Evolutionary conservation across 2,329 filamentous ascomycete genomes (phyloP), one percentile per base, ranked within the genome.

Genomic region (Calycina herbarum): DNA sequence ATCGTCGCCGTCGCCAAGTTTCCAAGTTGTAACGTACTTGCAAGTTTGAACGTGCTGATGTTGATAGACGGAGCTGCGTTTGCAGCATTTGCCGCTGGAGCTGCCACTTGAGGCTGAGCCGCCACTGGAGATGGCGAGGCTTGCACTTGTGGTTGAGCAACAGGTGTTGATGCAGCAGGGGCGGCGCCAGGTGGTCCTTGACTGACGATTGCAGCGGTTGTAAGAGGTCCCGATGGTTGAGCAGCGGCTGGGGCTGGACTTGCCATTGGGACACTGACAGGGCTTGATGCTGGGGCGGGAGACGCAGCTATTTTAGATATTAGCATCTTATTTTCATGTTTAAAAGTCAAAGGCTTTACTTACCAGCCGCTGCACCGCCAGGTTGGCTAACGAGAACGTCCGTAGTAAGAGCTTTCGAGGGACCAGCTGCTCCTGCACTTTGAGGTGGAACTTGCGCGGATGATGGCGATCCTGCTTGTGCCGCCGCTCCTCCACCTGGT

Each of bases 11-110:
- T 63, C 11, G 73, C 73, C 56, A 76, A 68, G 57, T 65, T 73
- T 10, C 75, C 75, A 13, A 76, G 65, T 20, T 70, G 58, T 29
- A 76, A 64, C 61, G 64, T 71, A 57, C 72, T 75, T 10, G 68
- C 63, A 31, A 76, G 67, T 6, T 68, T 69, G 66, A 75, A 73
- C 4, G 71, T 73, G 42, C 64, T 68, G 61, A 76, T 76, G 60
- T 76, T 66, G 38, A 76, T 71, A 11, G 68, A 61, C 7, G 45
- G n/a, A 56, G 66, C 62, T 6, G 66, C 54, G 20, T 59, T 63
- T 15, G 45, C 62, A 31, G 45, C 63, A 20, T 59, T 61, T n/a
- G 60, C 64, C 15, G 38, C 35, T n/a, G 40, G 35, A 5, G 33
- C 31, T 10, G 61, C 40, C 1, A 54, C 59, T 20, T 35, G 54